Evolutionary conservation across 352 stramenopile species (phyloP).

Genomic region (Pythium aristosporum): DNA sequence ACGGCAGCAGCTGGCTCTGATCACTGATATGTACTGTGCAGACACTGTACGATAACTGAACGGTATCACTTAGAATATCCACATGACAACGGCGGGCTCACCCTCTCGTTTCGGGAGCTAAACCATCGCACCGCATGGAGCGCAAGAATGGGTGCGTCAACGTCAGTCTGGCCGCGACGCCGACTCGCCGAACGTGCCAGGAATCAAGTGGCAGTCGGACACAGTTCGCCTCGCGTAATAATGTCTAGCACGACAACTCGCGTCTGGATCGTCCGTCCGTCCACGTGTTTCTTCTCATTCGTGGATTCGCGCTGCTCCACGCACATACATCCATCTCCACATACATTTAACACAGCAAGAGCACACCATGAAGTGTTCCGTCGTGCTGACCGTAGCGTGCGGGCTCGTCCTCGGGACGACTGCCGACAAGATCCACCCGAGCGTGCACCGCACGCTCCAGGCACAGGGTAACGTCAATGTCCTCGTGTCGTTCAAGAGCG

Average conservation of each 20-base stretch:
- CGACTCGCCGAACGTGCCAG: conserved; percentile 8
- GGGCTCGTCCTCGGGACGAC: background rate
- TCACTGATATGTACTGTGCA: background rate
- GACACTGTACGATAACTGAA: background rate
- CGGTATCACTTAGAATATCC: conserved; percentile 14
- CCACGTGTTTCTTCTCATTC: background rate
- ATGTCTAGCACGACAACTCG: background rate
- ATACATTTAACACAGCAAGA: too few species aligned
- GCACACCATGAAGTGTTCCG: background rate
- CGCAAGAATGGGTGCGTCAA: conserved; percentile 13
- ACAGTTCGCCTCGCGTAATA: background rate
- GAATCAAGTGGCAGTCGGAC: conserved; percentile 19
- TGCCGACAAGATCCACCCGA: conserved; percentile 21
- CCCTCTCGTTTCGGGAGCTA: too few species aligned
- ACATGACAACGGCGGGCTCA: background rate
- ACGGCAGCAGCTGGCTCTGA: conserved; percentile 5
- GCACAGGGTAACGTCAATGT: conserved; percentile 16
- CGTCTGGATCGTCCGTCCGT: background rate
- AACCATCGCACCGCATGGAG: conserved; percentile 4
- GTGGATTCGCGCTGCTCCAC: background rate
- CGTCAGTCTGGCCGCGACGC: conserved; percentile 9
- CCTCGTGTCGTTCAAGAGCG: conserved; percentile 26
- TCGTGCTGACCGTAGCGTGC: background rate
- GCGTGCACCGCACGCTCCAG: conserved; percentile 23
- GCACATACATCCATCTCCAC: too few species aligned